These are phyloP conservation scores for Aspergillus thermomutatus DNA, from an alignment of 2,329 filamentous ascomycete species.

Conservation along the genomic window DNA sequence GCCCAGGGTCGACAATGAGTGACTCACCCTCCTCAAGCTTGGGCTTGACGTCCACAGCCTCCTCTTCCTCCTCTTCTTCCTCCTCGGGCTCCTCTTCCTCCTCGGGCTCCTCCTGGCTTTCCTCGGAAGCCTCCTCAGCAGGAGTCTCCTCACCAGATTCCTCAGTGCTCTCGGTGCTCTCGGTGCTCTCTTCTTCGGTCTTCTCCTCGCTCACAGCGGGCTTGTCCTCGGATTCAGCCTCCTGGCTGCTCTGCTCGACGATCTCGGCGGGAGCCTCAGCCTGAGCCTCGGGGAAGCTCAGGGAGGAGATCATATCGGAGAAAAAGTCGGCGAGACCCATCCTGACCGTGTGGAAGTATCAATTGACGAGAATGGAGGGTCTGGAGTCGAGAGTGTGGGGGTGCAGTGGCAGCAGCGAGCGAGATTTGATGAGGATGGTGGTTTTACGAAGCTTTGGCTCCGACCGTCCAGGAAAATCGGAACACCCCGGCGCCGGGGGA, in stretches of 20 bases:
- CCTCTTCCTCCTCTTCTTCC: slow-evolving; percentile 78
- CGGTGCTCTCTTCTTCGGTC: slow-evolving; percentile 49
- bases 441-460: slow-evolving; percentile 33
- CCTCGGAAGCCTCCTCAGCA: slow-evolving; percentile 49
- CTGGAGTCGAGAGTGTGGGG: slow-evolving; percentile 19
- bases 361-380: slow-evolving; percentile 31
- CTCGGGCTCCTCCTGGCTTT: slow-evolving; percentile 55
- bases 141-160: slow-evolving; percentile 41
- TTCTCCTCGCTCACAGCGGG: slow-evolving; percentile 49
- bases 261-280: slow-evolving; percentile 57
- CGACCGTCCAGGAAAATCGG: slow-evolving; percentile 39
- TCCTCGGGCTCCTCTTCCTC: slow-evolving; percentile 68
- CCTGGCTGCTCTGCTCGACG: slow-evolving; percentile 49
- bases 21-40: slow-evolving; percentile 86
- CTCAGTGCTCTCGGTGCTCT: slow-evolving; percentile 2
- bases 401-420: slow-evolving; percentile 26
- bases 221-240: slow-evolving; percentile 50
- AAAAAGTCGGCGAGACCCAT: slow-evolving; percentile 66
- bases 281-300: slow-evolving; percentile 58
- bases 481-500: slow-evolving; percentile 37
- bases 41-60: slow-evolving; percentile 81
- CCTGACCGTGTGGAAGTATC: slow-evolving; percentile 28
- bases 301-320: slow-evolving; percentile 63
- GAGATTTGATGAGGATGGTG: slow-evolving; percentile 33
- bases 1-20: slow-evolving; percentile 4